Evolutionary conservation across 179 eudicot species (phyloP).

Genomic region (Vitellaria paradoxa): DNA sequence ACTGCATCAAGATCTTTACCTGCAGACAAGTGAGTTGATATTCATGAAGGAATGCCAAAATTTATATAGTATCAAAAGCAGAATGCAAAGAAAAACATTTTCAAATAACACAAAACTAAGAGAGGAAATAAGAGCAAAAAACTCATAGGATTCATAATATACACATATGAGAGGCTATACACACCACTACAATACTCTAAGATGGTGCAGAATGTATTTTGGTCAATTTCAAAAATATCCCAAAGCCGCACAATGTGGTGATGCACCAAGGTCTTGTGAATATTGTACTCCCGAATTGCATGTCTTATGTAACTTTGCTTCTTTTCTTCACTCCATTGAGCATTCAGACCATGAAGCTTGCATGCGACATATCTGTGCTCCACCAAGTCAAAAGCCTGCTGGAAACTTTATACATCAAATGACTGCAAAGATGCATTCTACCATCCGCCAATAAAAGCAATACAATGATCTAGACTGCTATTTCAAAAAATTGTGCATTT

Average conservation of each 20-base stretch:
- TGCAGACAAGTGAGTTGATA: slow-evolving; percentile 18
- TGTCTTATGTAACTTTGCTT: slow-evolving; percentile 98
- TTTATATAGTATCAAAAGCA: neutral
- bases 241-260: slow-evolving; percentile 94
- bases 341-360: slow-evolving; percentile 96
- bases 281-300: slow-evolving; percentile 96
- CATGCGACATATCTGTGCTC: slow-evolving; percentile 97
- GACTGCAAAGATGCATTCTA: slow-evolving; percentile 38
- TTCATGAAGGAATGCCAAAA: neutral
- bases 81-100: neutral
- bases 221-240: slow-evolving; percentile 99
- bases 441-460: slow-evolving; percentile 37
- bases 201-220: slow-evolving; percentile 90
- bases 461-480: slow-evolving; percentile 16
- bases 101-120: neutral
- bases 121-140: neutral
- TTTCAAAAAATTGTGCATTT: slow-evolving; percentile 1
- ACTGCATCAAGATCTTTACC: slow-evolving; percentile 99
- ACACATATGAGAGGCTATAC: slow-evolving; percentile 9
- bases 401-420: slow-evolving; percentile 38
- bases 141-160: neutral
- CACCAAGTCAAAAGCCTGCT: slow-evolving; percentile 97
- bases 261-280: slow-evolving; percentile 95
- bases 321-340: slow-evolving; percentile 99
- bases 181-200: slow-evolving; percentile 94